Conservation (phyloP, 2,329 filamentous ascomycete genomes). For the Trichoderma breve region DNA sequence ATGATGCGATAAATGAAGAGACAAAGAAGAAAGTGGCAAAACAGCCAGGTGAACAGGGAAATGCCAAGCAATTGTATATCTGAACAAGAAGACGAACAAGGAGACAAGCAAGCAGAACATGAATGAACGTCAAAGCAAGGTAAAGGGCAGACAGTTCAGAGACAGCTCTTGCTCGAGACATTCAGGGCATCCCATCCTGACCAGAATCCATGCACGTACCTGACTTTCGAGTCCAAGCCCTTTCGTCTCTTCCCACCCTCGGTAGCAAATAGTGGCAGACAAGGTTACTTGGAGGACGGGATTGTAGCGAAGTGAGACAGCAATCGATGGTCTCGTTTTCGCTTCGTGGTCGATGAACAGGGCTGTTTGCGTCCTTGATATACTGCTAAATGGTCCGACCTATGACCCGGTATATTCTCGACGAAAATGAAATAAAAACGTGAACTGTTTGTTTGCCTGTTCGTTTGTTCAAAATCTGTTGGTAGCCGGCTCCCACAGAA, state of each 20-base stretch:
- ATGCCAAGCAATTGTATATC: conserved; percentile 1
- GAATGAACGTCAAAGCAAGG: neutral
- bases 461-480: conserved; percentile 12
- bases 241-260: neutral
- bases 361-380: conserved; percentile 2
- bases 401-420: neutral
- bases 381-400: neutral
- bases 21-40: neutral
- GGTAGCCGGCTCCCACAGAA: conserved; percentile 1
- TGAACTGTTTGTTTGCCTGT: neutral
- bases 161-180: neutral
- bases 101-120: neutral
- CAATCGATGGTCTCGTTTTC: neutral
- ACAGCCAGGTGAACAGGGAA: neutral
- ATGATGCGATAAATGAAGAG: neutral
- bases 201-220: neutral
- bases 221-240: neutral
- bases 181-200: neutral
- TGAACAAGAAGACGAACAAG: neutral
- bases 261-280: neutral
- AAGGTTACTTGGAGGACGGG: conserved; percentile 10
- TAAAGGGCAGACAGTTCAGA: neutral
- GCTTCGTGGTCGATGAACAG: neutral
- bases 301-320: conserved; percentile 17
- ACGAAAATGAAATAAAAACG: neutral